Base-by-base conservation (phyloP, 164 flowering plant genomes). In the Aristolochia contorta region DNA sequence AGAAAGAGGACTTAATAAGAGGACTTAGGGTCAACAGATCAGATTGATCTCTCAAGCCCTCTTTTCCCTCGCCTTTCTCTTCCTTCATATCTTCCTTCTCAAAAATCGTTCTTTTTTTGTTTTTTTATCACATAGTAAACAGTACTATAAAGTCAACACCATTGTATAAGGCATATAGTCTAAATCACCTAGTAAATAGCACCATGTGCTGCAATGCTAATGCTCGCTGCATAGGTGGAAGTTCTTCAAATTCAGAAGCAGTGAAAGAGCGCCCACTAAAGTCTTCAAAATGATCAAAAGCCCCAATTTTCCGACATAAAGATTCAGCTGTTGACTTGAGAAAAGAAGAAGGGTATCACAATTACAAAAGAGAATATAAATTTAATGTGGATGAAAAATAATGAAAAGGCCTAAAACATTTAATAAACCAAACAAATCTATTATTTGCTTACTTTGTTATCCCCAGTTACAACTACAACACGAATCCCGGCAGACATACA, bases 401-500 rank as follows among this genome's bases (percentile, higher is more conserved):
- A 49, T n/a, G 12, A 20, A 30, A 60, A 37, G 47, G 19, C 50
- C n/a, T 30, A 60, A 69, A 18, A 22, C 10, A 27, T 13, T 37
- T 10, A n/a, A 37, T 27, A 27, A 37, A 63, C 57, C 54, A 52
- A 43, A 46, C 16, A 56, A 24, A 27, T 4, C 32, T 56, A 3
- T 25, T 62, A 3, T n/a, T 62, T 12, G 21, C 58, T 66, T 70
- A 92, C 98, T 89, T 93, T 93, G 79, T 93, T 93, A 71, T 93
- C 98, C 54, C 98, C 98, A 19, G 98, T 93, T 60, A 93, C 97
- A 71, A 93, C 94, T 68, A 93, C 86, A 67, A 93, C 97, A 50
- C 98, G 97, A 73, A 93, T 90, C 25, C 98, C 98, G 63, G 98
- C 98, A 69, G 90, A 78, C 90, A 89, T 82, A 71, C 98, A 93